phyloP scores from a whole-genome alignment of 2,329 filamentous ascomycete species.

The Thermoascus crustaceus region DNA sequence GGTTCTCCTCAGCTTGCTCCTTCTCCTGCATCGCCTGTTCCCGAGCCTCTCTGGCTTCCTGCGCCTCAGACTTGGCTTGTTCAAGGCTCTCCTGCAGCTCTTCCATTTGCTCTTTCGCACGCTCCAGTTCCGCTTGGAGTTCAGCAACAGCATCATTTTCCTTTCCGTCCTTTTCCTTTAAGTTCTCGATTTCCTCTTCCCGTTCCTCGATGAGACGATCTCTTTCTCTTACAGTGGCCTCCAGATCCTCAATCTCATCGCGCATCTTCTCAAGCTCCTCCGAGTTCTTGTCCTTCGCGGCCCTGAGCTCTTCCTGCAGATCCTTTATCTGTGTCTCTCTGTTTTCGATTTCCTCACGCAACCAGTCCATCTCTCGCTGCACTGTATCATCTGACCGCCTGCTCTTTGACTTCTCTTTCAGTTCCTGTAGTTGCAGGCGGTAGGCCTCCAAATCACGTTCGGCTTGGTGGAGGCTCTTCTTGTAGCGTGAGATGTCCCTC shows the following conservation, averaged over 20 bases:
- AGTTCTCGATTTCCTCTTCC: constrained; percentile 64
- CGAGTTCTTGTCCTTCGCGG: constrained; percentile 46
- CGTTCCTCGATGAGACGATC: constrained; percentile 64
- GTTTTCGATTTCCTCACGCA: constrained; percentile 43
- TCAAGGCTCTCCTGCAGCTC: constrained; percentile 37
- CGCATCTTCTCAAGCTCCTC: constrained; percentile 59
- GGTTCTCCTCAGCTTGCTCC: constrained; percentile 44
- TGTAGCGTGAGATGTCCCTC: constrained; percentile 75
- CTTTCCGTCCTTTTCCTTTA: constrained; percentile 45
- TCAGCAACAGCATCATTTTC: constrained; percentile 37
- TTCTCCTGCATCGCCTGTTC: constrained; percentile 46
- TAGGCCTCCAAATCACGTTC: constrained; percentile 83
- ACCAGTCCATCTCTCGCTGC: constrained; percentile 49
- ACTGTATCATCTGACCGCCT: constrained; percentile 65
- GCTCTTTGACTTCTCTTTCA: constrained; percentile 72
- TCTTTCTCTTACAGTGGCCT: constrained; percentile 67
- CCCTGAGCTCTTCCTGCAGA: constrained; percentile 47
- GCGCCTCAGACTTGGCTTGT: constrained; percentile 26
- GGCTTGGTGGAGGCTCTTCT: constrained; percentile 71
- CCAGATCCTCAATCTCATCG: constrained; percentile 67
- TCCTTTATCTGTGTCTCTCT: constrained; percentile 37
- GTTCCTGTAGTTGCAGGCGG: constrained; percentile 68
- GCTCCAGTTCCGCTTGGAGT: constrained; percentile 42
- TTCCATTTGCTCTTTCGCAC: constrained; percentile 36
- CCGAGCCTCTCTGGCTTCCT: constrained; percentile 37